Percentiles rank a stretch among this genome's conserved stretches.
These are phyloP conservation scores for Epichloe elymi DNA, from an alignment of 2,329 filamentous ascomycete genomes.

Conservation along the genomic window DNA sequence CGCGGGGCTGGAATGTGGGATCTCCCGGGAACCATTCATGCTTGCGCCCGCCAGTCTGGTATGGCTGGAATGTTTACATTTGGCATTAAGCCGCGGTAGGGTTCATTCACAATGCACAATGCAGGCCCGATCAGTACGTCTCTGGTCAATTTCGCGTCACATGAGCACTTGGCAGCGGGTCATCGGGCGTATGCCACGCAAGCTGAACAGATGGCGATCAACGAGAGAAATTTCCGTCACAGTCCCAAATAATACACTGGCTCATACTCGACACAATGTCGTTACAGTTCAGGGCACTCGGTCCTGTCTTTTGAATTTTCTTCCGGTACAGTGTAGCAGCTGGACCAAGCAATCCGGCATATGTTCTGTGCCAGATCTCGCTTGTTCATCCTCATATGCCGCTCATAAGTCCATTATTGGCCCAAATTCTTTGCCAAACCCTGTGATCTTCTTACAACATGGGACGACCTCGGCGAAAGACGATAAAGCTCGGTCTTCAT, in stretches of 20 bases:
- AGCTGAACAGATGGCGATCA: too few species aligned
- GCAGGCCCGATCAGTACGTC: not conserved
- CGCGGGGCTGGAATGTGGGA: slow-evolving; percentile 5
- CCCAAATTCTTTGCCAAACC: not conserved
- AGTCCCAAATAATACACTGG: not conserved
- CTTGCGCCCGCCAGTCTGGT: not conserved
- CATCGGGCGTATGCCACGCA: too few species aligned
- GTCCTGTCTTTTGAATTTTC: not conserved
- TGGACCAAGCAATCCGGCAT: not conserved
- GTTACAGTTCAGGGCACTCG: not conserved
- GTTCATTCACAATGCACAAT: not conserved
- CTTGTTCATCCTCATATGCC: not conserved
- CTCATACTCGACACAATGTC: not conserved
- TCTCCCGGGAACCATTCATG: not conserved
- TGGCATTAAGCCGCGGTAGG: not conserved
- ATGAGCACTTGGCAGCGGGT: not conserved
- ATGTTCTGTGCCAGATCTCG: not conserved
- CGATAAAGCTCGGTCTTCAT: not conserved
- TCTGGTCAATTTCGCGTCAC: too few species aligned
- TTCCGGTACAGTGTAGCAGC: slow-evolving; percentile 1
- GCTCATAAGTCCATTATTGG: not conserved
- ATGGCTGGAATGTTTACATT: slow-evolving; percentile 1
- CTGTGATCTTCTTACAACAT: not conserved
- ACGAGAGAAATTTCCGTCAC: not conserved
- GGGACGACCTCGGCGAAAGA: not conserved